Conservation (phyloP, 257 asterid genomes). For the Primulina tabacum region DNA sequence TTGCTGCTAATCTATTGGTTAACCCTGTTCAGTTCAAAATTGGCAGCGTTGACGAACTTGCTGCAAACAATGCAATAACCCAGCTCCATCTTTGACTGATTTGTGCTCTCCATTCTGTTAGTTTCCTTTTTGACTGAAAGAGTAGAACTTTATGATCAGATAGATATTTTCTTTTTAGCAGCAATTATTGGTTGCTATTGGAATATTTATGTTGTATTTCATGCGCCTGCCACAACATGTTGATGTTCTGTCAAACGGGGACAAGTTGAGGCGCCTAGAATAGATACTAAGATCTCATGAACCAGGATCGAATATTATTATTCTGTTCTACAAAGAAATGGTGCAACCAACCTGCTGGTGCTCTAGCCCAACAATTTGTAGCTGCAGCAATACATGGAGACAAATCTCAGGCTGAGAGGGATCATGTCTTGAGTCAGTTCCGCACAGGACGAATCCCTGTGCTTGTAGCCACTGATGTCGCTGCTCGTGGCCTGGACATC, state of each 20-base stretch:
- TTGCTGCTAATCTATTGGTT: conserved; percentile 82
- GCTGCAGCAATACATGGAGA: conserved; percentile 98
- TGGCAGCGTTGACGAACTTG: conserved; percentile 89
- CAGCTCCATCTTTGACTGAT: conserved; percentile 47
- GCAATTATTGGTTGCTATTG: conserved; percentile 15
- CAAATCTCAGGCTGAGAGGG: conserved; percentile 95
- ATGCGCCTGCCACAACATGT: conserved; percentile 46
- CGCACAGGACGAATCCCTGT: conserved; percentile 81
- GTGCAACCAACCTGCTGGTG: conserved; percentile 84
- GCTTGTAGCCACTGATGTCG: conserved; percentile 98
- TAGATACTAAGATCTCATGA: conserved; percentile 93
- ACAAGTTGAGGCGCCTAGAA: conserved; percentile 81
- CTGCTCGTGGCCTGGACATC: conserved; percentile 97
- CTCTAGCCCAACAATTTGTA: conserved; percentile 68
- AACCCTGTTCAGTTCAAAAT: conserved; percentile 95
- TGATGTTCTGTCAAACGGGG: conserved; percentile 69
- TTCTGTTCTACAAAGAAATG: conserved; percentile 96
- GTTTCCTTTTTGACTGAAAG: neutral
- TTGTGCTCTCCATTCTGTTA: conserved; percentile 7
- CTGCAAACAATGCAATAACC: conserved; percentile 93
- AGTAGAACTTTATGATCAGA: neutral
- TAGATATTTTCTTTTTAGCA: neutral
- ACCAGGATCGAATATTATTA: conserved; percentile 88
- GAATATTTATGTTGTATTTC: conserved; percentile 9
- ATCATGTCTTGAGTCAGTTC: conserved; percentile 80